Conservation (phyloP, 2,329 filamentous ascomycete species). For the Chrysoporthe deuterocubensis region DNA sequence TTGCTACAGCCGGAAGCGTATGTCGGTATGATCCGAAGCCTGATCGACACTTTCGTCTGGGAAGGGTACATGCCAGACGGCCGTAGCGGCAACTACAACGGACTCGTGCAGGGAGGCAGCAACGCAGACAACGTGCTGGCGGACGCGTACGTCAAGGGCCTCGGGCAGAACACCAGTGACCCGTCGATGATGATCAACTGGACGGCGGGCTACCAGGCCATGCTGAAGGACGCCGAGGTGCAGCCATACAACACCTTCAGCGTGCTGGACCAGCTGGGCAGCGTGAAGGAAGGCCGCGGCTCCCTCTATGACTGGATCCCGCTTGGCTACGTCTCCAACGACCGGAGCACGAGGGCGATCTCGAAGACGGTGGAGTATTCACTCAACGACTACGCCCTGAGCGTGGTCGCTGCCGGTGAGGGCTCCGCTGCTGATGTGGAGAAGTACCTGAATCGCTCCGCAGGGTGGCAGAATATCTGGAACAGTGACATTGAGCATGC, state of each 20-base stretch:
- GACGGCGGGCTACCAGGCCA: conserved; percentile 69
- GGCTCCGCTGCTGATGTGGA: conserved; percentile 48
- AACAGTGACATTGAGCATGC: conserved; percentile 49
- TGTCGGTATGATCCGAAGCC: conserved; percentile 68
- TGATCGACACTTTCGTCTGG: conserved; percentile 70
- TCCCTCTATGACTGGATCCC: conserved; percentile 63
- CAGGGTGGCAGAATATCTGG: conserved; percentile 66
- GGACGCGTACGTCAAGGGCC: conserved; percentile 70
- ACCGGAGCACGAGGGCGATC: conserved; percentile 53
- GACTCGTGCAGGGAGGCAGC: conserved; percentile 74
- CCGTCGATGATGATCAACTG: conserved; percentile 61
- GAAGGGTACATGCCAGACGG: conserved; percentile 73
- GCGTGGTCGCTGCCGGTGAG: conserved; percentile 58
- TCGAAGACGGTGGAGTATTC: conserved; percentile 62
- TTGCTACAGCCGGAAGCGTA: conserved; percentile 68
- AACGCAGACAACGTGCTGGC: conserved; percentile 73
- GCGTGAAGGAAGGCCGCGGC: conserved; percentile 68
- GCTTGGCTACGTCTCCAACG: conserved; percentile 59
- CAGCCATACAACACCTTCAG: conserved; percentile 72
- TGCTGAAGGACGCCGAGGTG: conserved; percentile 73
- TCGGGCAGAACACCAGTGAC: conserved; percentile 59
- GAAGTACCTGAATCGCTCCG: conserved; percentile 57
- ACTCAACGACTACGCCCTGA: conserved; percentile 61
- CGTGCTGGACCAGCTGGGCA: conserved; percentile 54
- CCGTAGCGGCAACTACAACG: conserved; percentile 69